Evolutionary conservation across 2,329 filamentous ascomycete genomes (phyloP).

Genomic region (Botrytis deweyae): DNA sequence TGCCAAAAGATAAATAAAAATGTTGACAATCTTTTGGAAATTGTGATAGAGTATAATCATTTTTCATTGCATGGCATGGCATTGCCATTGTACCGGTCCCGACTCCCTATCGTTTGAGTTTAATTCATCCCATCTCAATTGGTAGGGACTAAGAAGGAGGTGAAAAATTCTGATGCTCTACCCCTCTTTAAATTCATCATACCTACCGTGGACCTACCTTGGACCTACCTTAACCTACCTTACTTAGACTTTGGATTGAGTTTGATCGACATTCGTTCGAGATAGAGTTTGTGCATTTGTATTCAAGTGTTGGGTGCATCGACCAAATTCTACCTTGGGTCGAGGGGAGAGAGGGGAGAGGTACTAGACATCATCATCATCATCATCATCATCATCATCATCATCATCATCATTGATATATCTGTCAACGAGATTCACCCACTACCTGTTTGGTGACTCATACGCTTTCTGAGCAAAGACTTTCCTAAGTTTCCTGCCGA

Average conservation of each 20-base stretch:
- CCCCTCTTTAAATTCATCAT: background rate
- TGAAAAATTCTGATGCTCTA: background rate
- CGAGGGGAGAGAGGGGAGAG: no score
- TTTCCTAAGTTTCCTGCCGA: background rate
- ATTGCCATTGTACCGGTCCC: background rate
- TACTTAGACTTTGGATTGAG: background rate
- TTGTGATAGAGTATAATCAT: background rate
- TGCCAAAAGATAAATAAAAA: background rate
- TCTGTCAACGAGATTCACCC: background rate
- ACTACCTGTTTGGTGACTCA: background rate
- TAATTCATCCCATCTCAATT: background rate
- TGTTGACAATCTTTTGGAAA: background rate
- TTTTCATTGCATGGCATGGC: background rate
- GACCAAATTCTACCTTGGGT: background rate
- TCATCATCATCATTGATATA: background rate
- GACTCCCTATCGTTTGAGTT: background rate
- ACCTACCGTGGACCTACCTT: background rate
- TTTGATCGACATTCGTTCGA: background rate
- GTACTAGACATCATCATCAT: background rate
- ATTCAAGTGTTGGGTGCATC: background rate
- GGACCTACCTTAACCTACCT: no score
- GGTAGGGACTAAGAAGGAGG: background rate
- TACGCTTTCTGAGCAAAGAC: background rate
- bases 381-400: background rate
- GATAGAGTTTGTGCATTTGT: background rate